Conservation (phyloP, 2,329 filamentous ascomycete species). For the Fusarium annulatum region DNA sequence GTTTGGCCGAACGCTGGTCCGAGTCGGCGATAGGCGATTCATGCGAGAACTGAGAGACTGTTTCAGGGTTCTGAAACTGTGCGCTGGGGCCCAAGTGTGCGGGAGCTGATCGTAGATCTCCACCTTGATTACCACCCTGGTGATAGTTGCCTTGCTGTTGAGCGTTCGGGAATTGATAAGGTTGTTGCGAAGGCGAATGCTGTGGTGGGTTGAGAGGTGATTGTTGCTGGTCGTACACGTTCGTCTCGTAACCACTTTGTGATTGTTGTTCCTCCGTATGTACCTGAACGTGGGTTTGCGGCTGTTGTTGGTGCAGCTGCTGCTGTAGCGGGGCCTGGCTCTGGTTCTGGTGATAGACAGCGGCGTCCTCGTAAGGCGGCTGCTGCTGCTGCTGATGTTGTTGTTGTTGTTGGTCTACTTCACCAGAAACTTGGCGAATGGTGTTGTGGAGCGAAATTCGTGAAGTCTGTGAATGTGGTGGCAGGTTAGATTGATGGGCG, state of each 20-base stretch:
- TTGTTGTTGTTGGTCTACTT: constrained; percentile 53
- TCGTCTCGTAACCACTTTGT: constrained; percentile 48
- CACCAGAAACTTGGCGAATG: constrained; percentile 61
- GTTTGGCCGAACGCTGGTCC: constrained; percentile 55
- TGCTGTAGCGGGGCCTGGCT: constrained; percentile 51
- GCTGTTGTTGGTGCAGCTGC: neutral
- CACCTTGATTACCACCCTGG: constrained; percentile 48
- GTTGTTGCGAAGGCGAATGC: constrained; percentile 32
- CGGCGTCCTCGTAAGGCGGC: constrained; percentile 56
- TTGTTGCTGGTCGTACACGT: constrained; percentile 53
- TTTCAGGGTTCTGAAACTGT: constrained; percentile 64
- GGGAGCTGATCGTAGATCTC: constrained; percentile 50
- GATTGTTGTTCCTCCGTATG: constrained; percentile 47
- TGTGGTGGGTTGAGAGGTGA: constrained; percentile 38
- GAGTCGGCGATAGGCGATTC: constrained; percentile 67
- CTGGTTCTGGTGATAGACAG: constrained; percentile 49
- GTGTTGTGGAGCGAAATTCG: constrained; percentile 52
- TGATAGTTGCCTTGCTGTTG: constrained; percentile 49
- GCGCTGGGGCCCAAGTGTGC: constrained; percentile 49
- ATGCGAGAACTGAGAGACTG: constrained; percentile 70
- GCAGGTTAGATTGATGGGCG: constrained; percentile 54
- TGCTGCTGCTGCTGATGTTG: constrained; percentile 50
- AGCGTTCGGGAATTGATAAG: constrained; percentile 44
- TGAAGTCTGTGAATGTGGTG: constrained; percentile 54
- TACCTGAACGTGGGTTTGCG: constrained; percentile 38